Percentiles rank a stretch among this genome's conserved stretches.
Evolutionary conservation across 2,329 filamentous ascomycete species (phyloP).

Genomic region (Talaromyces sp.): DNA sequence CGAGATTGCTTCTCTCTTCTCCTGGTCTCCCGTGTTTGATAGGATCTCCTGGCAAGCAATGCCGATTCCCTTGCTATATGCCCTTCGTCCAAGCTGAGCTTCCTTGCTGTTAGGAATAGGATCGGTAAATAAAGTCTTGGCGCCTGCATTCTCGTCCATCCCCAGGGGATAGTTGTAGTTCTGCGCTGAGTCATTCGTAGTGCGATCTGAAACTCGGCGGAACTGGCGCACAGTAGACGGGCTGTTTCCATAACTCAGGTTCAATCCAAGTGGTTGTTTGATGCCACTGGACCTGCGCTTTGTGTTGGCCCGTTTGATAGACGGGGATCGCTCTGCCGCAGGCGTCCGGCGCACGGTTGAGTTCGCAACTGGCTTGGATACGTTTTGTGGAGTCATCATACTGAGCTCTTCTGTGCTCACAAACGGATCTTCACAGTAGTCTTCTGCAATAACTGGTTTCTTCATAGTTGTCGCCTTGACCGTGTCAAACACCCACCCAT

Average conservation of each 20-base stretch:
- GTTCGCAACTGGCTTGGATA: slow-evolving; percentile 51
- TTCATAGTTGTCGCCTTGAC: slow-evolving; percentile 61
- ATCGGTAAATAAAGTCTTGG: slow-evolving; percentile 29
- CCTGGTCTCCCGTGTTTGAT: slow-evolving; percentile 64
- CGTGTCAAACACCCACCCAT: slow-evolving; percentile 95
- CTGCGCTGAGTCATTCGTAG: slow-evolving; percentile 30
- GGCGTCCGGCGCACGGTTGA: slow-evolving; percentile 49
- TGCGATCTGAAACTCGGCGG: slow-evolving; percentile 73
- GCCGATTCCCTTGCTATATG: slow-evolving; percentile 77
- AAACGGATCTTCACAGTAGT: slow-evolving; percentile 32
- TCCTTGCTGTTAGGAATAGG: slow-evolving; percentile 59
- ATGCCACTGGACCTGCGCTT: slow-evolving; percentile 46
- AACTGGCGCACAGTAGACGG: slow-evolving; percentile 90
- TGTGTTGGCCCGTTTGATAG: slow-evolving; percentile 31
- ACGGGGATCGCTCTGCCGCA: slow-evolving; percentile 43
- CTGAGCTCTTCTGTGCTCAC: slow-evolving; percentile 36
- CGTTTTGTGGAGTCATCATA: slow-evolving; percentile 41
- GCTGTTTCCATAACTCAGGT: slow-evolving; percentile 90
- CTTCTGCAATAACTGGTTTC: slow-evolving; percentile 31
- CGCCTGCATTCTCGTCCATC: slow-evolving; percentile 37
- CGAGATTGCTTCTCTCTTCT: slow-evolving; percentile 79
- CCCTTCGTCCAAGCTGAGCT: slow-evolving; percentile 70
- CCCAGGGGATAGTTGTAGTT: slow-evolving; percentile 21
- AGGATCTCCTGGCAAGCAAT: slow-evolving; percentile 79
- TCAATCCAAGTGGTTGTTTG: slow-evolving; percentile 77